Base-by-base conservation (phyloP, 2,329 filamentous ascomycete genomes). In the Phaeomoniella chlamydospora region DNA sequence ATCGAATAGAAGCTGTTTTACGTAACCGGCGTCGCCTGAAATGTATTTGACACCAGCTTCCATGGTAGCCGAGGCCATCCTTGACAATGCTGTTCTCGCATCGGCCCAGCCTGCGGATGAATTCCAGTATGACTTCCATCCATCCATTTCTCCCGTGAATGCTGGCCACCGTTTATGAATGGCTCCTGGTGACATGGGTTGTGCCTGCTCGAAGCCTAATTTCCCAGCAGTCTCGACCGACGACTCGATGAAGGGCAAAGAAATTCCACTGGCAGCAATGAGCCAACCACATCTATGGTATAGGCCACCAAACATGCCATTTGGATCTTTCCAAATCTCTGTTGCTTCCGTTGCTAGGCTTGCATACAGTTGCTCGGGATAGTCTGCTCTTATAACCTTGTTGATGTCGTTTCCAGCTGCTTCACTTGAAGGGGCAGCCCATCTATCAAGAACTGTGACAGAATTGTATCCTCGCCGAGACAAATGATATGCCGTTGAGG, bases 401-500 rank as follows among this genome's bases (percentile, higher is more conserved):
- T 33, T 45, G 18, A 48, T 38, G 35, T 49, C 47, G 19, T 37
- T 43, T 2, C 41, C 33, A 11, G 46, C 46, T 3, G 44, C 47
- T n/a, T 48, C 13, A n/a, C 13, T 32, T 15, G 14, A n/a, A 5
- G 30, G 30, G 13, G 30, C 66, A n/a, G n/a, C n/a, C n/a, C n/a
- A n/a, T n/a, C n/a, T n/a, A n/a, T n/a, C n/a, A 9, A 71, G 51
- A 4, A 69, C 58, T 3, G 56, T 66, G 38, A 70, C 55, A 41
- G 64, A 57, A 29, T 54, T 56, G 45, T 68, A 69, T 29, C 66
- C 66, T 35, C 59, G 54, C 18, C 64, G 57, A 16, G 65, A 60
- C 4, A 71, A 55, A 43, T 69, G 60, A 14, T 68, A 53, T n/a
- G 67, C 66, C n/a, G 66, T 68, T 5, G 61, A 64, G 19, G 59